These are phyloP conservation scores for Balakata baccata DNA, from an alignment of 345 rosid species.

Conservation along the genomic window DNA sequence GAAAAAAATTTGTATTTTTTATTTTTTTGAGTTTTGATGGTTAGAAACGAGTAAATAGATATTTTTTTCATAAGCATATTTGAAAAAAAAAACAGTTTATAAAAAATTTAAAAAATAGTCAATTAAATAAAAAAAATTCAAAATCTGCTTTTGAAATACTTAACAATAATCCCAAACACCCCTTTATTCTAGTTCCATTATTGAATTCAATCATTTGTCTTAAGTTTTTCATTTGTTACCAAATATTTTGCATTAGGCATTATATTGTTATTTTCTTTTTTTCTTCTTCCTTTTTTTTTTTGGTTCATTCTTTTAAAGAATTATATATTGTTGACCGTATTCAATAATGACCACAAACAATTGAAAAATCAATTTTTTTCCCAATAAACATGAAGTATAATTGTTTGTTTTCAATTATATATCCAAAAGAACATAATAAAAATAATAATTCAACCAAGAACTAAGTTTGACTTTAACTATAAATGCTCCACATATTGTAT, in stretches of 20 bases:
- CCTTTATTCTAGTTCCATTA: not conserved
- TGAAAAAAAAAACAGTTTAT: no score
- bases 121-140: no score
- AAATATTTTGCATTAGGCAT: not conserved
- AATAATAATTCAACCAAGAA: no score
- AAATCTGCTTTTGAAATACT: no score
- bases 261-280: not conserved
- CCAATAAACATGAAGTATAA: not conserved
- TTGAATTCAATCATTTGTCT: not conserved
- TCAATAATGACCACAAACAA: not conserved
- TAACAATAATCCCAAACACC: no score
- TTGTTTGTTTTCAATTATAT: not conserved
- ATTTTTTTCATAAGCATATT: no score
- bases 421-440: not conserved
- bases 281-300: not conserved
- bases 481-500: no score
- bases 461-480: no score
- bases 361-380: not conserved
- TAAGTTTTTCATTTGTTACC: not conserved
- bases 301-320: not conserved
- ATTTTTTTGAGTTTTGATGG: no score
- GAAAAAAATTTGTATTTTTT: no score
- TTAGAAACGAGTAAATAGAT: no score
- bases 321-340: not conserved
- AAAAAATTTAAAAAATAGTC: no score